These are phyloP conservation scores for Hymenoscyphus fraxineus DNA, from an alignment of 2,329 filamentous ascomycete genomes.

Conservation along the genomic window DNA sequence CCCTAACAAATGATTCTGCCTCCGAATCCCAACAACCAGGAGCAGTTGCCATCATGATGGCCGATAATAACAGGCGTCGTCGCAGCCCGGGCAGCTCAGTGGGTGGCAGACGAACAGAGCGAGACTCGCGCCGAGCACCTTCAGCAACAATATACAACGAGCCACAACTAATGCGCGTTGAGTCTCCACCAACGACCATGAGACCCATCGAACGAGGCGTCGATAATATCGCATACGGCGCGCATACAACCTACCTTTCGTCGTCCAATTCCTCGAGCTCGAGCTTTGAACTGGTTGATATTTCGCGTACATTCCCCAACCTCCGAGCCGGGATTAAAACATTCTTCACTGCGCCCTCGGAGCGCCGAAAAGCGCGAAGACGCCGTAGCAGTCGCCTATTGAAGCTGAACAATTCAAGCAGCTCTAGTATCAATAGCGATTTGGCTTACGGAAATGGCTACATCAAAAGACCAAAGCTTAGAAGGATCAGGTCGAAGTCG, in stretches of 20 bases:
- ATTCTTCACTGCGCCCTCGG: constrained; percentile 61
- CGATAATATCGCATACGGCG: constrained; percentile 6
- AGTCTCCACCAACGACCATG: constrained; percentile 2
- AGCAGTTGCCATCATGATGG: constrained; percentile 26
- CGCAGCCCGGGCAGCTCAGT: constrained; percentile 23
- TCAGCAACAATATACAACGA: constrained; percentile 22
- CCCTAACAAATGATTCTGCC: constrained; percentile 10
- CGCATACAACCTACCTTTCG: constrained; percentile 16
- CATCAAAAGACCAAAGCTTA: constrained; percentile 29
- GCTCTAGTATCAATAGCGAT: constrained; percentile 64
- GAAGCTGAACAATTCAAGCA: constrained; percentile 59
- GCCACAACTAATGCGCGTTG: constrained; percentile 22
- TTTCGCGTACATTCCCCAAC: constrained; percentile 53
- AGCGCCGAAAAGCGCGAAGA: constrained; percentile 43
- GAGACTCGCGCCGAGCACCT: constrained; percentile 8
- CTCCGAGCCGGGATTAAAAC: constrained; percentile 51
- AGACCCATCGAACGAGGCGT: constrained; percentile 5
- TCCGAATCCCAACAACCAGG: constrained; percentile 6
- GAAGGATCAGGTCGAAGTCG: constrained; percentile 26
- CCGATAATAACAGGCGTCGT: constrained; percentile 24
- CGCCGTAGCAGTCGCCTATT: constrained; percentile 50
- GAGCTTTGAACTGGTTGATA: constrained; percentile 56
- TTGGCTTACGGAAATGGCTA: constrained; percentile 64
- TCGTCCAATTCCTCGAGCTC: constrained; percentile 33
- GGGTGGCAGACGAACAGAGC: constrained; percentile 19